phyloP scores from a whole-genome alignment of 179 eudicot genomes.

The Gypsophila paniculata region DNA sequence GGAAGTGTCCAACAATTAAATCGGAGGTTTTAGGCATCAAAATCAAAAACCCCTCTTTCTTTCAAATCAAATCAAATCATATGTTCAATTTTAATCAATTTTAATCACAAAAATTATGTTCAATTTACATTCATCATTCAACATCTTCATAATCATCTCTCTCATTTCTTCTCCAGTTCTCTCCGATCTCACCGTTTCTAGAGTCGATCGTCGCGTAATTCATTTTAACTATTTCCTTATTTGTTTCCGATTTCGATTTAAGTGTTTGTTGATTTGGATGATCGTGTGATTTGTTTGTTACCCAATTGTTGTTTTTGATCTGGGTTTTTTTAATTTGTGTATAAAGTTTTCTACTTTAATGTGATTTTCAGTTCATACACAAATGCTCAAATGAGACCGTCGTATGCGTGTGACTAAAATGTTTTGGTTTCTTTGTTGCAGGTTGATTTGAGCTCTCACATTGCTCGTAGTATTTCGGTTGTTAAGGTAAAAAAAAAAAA shows the following conservation, averaged over 20 bases:
- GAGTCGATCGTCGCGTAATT: constrained; percentile 75
- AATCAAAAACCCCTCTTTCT: neutral
- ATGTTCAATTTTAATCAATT: too few relatives aligned
- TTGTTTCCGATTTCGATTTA: neutral
- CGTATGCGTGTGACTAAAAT: too few relatives aligned
- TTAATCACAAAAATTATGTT: too few relatives aligned
- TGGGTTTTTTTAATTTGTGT: neutral
- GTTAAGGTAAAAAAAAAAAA: constrained; percentile 73
- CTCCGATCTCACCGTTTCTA: constrained; percentile 78
- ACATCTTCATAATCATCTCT: constrained; percentile 29
- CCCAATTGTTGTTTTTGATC: neutral
- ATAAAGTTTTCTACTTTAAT: neutral
- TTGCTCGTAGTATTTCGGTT: constrained; percentile 55
- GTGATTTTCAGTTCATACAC: too few relatives aligned
- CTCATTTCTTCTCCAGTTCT: constrained; percentile 37
- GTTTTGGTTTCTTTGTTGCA: constrained; percentile 44
- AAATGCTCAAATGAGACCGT: too few relatives aligned
- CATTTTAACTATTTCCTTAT: neutral
- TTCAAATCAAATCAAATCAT: too few relatives aligned
- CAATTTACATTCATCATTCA: too few relatives aligned
- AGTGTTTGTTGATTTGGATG: neutral
- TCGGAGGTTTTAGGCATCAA: constrained; percentile 11
- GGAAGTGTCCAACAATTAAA: too few relatives aligned
- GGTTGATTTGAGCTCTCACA: constrained; percentile 86
- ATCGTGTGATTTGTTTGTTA: neutral